Conservation (phyloP, 495 filamentous ascomycete species). For the Aspergillus bertholletiae region DNA sequence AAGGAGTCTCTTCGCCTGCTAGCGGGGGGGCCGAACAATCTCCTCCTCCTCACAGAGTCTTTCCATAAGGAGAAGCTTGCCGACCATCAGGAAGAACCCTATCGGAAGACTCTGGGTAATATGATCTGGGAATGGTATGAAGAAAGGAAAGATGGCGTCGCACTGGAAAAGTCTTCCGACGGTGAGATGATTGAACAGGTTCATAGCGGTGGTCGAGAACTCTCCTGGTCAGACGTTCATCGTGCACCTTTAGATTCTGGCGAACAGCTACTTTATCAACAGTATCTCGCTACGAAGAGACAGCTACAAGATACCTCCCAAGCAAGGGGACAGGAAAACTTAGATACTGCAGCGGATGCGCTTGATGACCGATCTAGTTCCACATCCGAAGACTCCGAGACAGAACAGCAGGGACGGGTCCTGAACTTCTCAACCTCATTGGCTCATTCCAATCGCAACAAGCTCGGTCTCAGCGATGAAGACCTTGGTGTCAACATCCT, state of each 20-base stretch:
- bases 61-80: constrained; percentile 40
- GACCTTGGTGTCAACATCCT: constrained; percentile 90
- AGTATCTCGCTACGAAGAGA: constrained; percentile 78
- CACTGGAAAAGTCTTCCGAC: constrained; percentile 50
- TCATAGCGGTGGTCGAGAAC: constrained; percentile 57
- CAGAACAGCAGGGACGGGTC: constrained; percentile 86
- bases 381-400: constrained; percentile 84
- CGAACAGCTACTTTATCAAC: constrained; percentile 79
- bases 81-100: constrained; percentile 29
- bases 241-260: constrained; percentile 64
- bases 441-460: constrained; percentile 74
- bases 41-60: constrained; percentile 79
- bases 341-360: constrained; percentile 71
- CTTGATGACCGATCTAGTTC: constrained; percentile 82
- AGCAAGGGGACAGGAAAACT: constrained; percentile 55
- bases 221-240: constrained; percentile 55
- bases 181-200: constrained; percentile 64
- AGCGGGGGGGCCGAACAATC: constrained; percentile 69
- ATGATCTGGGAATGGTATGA: constrained; percentile 74
- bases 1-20: constrained; percentile 75
- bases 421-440: constrained; percentile 82
- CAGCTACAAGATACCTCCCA: constrained; percentile 76
- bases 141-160: constrained; percentile 60
- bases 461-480: constrained; percentile 75
- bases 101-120: constrained; percentile 44